A percentile compares a stretch with the other conserved stretches of the same genome.
Evolutionary conservation across 441 rosid genomes (phyloP).

Genomic region (Raphanus hybrid): DNA sequence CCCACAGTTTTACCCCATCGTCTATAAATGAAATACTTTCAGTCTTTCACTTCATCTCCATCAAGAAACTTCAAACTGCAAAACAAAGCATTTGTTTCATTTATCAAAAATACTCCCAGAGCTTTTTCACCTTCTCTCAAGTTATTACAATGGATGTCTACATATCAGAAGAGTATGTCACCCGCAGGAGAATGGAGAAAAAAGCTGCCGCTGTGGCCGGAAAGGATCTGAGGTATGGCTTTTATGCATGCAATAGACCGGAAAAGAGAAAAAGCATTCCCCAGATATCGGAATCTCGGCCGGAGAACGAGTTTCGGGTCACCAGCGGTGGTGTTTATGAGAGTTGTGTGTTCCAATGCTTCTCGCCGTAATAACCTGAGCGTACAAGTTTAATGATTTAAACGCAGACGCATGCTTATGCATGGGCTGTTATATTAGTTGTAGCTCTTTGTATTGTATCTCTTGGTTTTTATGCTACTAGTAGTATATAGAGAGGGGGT

Average conservation of each 20-base stretch:
- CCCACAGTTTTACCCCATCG: neutral
- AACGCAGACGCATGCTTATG: conserved; percentile 9
- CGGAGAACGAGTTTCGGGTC: conserved; percentile 32
- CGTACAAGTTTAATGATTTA: neutral
- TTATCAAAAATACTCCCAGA: neutral
- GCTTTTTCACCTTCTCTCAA: neutral
- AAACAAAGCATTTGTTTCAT: neutral
- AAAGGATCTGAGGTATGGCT: conserved; percentile 15
- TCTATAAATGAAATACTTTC: neutral
- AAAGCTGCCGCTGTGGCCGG: conserved; percentile 44
- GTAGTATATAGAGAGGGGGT: neutral
- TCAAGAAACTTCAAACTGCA: neutral
- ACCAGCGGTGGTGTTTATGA: conserved; percentile 19
- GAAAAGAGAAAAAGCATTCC: conserved; percentile 13
- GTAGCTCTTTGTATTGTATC: conserved; percentile 18
- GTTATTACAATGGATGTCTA: conserved; percentile 52
- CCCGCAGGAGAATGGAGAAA: conserved; percentile 58
- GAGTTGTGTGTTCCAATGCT: conserved; percentile 38
- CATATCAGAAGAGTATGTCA: conserved; percentile 67
- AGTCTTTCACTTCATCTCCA: neutral
- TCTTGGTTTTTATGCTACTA: neutral
- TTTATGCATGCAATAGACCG: neutral
- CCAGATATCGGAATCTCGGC: conserved; percentile 14
- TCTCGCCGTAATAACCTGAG: conserved; percentile 30
- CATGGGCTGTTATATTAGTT: conserved; percentile 15